Conservation (phyloP, 331 rosid species). For the Pyrus hybrid region DNA sequence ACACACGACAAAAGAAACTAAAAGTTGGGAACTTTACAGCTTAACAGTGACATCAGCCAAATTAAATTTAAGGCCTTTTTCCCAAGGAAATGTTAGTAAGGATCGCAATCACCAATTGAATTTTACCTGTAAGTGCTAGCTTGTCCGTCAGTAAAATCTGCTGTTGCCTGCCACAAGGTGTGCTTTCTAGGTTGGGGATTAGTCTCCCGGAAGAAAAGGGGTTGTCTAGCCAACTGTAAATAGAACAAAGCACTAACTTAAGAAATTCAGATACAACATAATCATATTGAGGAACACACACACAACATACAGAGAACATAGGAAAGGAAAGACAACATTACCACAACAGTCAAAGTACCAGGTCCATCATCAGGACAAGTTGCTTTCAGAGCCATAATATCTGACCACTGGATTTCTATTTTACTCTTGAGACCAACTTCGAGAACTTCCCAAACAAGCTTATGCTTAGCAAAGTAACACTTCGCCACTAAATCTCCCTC, state of each 20-base stretch:
- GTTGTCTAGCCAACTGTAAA: conserved; percentile 78
- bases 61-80: neutral
- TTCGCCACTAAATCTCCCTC: conserved; percentile 96
- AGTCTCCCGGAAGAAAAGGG: conserved; percentile 90
- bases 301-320: neutral
- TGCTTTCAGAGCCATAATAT: conserved; percentile 66
- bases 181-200: conserved; percentile 98
- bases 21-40: neutral
- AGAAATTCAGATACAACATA: neutral
- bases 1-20: too few species aligned
- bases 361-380: conserved; percentile 72
- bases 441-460: conserved; percentile 99
- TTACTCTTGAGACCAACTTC: conserved; percentile 88
- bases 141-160: conserved; percentile 90
- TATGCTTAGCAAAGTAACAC: conserved; percentile 93
- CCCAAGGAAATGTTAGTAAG: neutral
- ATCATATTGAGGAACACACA: neutral
- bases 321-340: conserved; percentile 15
- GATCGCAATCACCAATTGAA: neutral
- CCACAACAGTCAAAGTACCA: conserved; percentile 73
- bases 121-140: conserved; percentile 58
- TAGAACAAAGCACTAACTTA: conserved; percentile 8
- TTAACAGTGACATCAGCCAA: neutral
- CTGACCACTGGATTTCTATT: conserved; percentile 92
- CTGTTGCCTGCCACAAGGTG: conserved; percentile 86